Conservation (phyloP, 805 yeast genomes). For the Candida koratica region DNA sequence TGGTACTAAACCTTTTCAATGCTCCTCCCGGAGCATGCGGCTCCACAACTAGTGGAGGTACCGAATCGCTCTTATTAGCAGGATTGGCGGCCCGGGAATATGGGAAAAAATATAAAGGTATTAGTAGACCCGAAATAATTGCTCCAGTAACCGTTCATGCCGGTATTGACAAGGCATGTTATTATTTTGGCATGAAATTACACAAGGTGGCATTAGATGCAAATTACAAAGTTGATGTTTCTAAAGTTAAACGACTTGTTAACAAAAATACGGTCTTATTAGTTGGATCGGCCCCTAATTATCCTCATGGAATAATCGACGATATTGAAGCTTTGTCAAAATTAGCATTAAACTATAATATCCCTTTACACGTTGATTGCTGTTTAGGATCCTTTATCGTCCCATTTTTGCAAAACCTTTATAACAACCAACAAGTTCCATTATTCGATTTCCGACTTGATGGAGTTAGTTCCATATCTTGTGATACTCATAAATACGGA, state of each 20-base stretch:
- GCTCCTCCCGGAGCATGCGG: conserved; percentile 67
- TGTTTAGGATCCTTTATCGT: conserved; percentile 92
- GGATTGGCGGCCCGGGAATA: conserved; percentile 84
- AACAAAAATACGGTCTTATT: conserved; percentile 77
- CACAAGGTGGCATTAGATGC: conserved; percentile 78
- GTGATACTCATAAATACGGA: conserved; percentile 98
- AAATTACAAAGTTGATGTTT: conserved; percentile 58
- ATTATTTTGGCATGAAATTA: conserved; percentile 81
- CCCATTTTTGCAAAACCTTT: conserved; percentile 65
- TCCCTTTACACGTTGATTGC: conserved; percentile 94
- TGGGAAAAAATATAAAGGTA: conserved; percentile 55
- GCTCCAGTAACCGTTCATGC: conserved; percentile 93
- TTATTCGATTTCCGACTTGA: conserved; percentile 80
- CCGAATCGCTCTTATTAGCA: conserved; percentile 84
- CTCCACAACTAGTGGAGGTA: conserved; percentile 89
- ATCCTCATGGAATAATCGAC: conserved; percentile 94
- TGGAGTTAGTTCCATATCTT: conserved; percentile 95
- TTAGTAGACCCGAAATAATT: conserved; percentile 73
- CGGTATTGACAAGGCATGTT: conserved; percentile 89
- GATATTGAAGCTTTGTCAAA: conserved; percentile 71
- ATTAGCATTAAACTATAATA: conserved; percentile 58
- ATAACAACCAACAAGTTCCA: conserved; percentile 46
- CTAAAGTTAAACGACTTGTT: conserved; percentile 59
- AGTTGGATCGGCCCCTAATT: conserved; percentile 95
- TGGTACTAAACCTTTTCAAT: conserved; percentile 77